Evolutionary conservation across 2,329 filamentous ascomycete genomes (phyloP).

Genomic region (Hymenoscyphus infarciens): DNA sequence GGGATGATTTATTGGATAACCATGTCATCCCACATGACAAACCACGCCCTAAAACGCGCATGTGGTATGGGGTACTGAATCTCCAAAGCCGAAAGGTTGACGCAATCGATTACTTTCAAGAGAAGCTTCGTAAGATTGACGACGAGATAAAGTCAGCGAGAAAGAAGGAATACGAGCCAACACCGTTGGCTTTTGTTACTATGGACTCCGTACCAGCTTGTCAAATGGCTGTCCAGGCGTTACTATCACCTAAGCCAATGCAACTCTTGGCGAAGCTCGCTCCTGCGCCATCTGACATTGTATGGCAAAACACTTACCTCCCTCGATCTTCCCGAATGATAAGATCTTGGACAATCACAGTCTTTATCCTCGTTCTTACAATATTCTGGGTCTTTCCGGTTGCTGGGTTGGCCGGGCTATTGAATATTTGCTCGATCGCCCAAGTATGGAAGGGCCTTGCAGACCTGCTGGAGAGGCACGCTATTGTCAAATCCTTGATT

Average conservation of each 20-base stretch:
- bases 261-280: constrained; percentile 81
- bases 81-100: constrained; percentile 73
- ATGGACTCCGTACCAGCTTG: constrained; percentile 92
- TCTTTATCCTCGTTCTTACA: constrained; percentile 77
- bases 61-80: constrained; percentile 76
- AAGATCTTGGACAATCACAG: constrained; percentile 78
- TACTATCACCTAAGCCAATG: constrained; percentile 85
- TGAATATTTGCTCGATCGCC: constrained; percentile 78
- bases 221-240: constrained; percentile 95
- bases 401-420: constrained; percentile 69
- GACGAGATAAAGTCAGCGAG: constrained; percentile 68
- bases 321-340: constrained; percentile 69
- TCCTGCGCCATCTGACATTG: constrained; percentile 85
- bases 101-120: constrained; percentile 91
- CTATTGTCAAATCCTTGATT: constrained; percentile 70
- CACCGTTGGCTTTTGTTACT: constrained; percentile 88
- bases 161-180: constrained; percentile 71
- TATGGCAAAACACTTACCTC: constrained; percentile 92
- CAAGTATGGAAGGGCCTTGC: constrained; percentile 69
- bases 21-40: constrained; percentile 44
- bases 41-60: constrained; percentile 62
- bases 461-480: constrained; percentile 62
- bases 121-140: constrained; percentile 75
- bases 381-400: constrained; percentile 86
- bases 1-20: constrained; percentile 52